Evolutionary conservation across 805 yeast species (phyloP), one percentile per base, ranked within the genome.

Genomic region (Yarrowia phangngaensis): DNA sequence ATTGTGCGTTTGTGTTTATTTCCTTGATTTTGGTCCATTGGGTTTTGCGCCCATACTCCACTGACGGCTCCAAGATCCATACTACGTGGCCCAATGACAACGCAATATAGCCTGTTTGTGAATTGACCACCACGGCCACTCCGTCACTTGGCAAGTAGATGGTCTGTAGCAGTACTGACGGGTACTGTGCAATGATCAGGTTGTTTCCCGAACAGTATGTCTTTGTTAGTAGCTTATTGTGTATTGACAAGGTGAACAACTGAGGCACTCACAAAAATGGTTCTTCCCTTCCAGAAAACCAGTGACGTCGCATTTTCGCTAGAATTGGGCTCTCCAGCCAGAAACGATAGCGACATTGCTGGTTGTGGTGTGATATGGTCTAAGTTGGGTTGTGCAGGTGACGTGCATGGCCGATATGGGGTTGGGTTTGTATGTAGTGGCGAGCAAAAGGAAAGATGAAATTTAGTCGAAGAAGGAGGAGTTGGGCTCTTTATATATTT

Each of bases 191-290:
- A 4, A 84, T 73, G 24, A 90, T 83, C 55, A 90, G 69, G 61
- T 86, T 87, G 65, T 87, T 87, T 0, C 95, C 97, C 1, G 96
- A 85, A 51, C 88, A 84, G 62, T 90, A 90, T 1, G 79, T 79
- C 66, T 65, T 12, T 8, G 19, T 12, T 15, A 20, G 32, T 13
- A 15, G 16, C 12, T 24, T 24, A 24, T 24, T 24, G 11, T 12
- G 12, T 24, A 13, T 9, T 23, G 7, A 15, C 9, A 23, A 16
- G 31, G 45, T 7, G 23, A 16, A 5, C 11, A 13, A n/a, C 11
- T 8, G 3, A 11, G 20, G 15, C 30, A 29, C 35, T 38, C 45
- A 38, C 45, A 11, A 38, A 38, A 11, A 38, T 38, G 16, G 45
- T 38, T 8, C 45, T 16, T n/a, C 45, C 45, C 13, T 38, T 38